A percentile compares a stretch with the other conserved stretches of the same genome.
These are phyloP conservation scores for Russula olivacea DNA, from an alignment of 768 basidiomycete species.

Conservation along the genomic window DNA sequence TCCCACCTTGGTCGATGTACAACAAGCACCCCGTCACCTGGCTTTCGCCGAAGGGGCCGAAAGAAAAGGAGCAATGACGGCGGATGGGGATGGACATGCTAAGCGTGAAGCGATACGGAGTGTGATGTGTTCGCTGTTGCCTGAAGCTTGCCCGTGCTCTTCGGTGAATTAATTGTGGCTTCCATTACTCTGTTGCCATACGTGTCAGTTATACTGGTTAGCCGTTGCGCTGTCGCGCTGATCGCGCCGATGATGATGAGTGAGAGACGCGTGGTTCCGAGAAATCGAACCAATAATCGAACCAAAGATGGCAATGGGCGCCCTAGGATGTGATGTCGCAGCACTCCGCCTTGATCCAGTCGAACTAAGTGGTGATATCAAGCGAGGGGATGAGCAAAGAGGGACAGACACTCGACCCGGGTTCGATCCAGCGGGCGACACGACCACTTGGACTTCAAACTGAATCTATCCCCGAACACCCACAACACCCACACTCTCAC, in stretches of 20 bases:
- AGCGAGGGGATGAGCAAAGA: background rate
- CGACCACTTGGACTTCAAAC: background rate
- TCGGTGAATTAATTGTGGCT: background rate
- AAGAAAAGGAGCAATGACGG: constrained; percentile 29
- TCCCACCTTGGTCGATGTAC: constrained; percentile 69
- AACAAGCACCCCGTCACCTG: constrained; percentile 58
- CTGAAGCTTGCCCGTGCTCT: no score
- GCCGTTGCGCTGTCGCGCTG: background rate
- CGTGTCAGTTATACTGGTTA: background rate
- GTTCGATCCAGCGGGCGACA: background rate
- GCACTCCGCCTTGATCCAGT: no score
- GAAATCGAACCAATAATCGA: background rate
- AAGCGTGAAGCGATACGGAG: background rate
- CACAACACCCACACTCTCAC: constrained; percentile 13
- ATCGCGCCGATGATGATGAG: background rate
- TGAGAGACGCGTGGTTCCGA: background rate
- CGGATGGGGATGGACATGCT: background rate
- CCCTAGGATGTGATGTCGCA: no score
- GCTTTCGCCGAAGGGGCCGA: constrained; percentile 38
- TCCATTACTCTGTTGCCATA: background rate
- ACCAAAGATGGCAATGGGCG: background rate
- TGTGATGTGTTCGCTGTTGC: no score
- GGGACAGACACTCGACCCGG: background rate
- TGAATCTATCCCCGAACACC: constrained; percentile 18
- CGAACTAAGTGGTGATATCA: background rate